A percentile compares a stretch with the other conserved stretches of the same genome.
These are phyloP conservation scores for Hawksworthiomyces lignivorus DNA, from an alignment of 2,329 filamentous ascomycete species.

Conservation along the genomic window DNA sequence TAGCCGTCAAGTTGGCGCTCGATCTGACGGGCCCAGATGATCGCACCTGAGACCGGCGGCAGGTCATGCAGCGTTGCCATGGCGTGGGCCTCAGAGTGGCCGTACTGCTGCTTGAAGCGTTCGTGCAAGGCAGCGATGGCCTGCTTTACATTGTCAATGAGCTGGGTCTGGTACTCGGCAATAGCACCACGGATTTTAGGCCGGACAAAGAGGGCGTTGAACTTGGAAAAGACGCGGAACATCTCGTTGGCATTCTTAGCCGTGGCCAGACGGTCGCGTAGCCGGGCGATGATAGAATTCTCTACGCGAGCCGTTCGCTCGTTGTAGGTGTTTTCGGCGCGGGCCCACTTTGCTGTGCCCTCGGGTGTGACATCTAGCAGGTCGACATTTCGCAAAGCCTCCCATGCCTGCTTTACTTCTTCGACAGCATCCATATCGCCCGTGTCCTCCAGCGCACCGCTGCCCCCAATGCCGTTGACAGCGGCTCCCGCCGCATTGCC, in stretches of 20 bases:
- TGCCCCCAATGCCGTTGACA: constrained; percentile 47
- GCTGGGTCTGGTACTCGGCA: constrained; percentile 93
- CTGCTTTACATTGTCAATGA: constrained; percentile 96
- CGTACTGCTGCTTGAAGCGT: constrained; percentile 98
- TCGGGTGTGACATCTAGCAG: constrained; percentile 85
- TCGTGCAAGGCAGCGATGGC: constrained; percentile 91
- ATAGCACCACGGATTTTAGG: constrained; percentile 99
- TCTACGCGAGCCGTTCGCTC: constrained; percentile 95
- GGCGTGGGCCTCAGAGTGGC: constrained; percentile 91
- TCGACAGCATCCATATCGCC: constrained; percentile 95
- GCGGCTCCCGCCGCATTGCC: constrained; percentile 28
- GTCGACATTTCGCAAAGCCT: constrained; percentile 88
- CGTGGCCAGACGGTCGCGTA: constrained; percentile 86
- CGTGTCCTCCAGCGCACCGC: constrained; percentile 74
- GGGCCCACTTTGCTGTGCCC: constrained; percentile 85
- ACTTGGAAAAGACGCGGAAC: constrained; percentile 99
- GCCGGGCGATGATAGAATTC: constrained; percentile 93
- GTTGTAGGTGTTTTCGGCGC: constrained; percentile 93
- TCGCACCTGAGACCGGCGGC: constrained; percentile 90
- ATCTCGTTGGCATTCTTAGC: constrained; percentile 98
- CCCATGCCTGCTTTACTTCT: constrained; percentile 91
- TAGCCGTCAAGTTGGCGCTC: constrained; percentile 92
- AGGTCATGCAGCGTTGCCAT: constrained; percentile 97
- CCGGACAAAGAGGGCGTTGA: constrained; percentile 95
- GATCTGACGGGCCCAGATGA: constrained; percentile 96